Base-by-base conservation (phyloP, 2,329 filamentous ascomycete species). In the Cytospora chrysosperma region DNA sequence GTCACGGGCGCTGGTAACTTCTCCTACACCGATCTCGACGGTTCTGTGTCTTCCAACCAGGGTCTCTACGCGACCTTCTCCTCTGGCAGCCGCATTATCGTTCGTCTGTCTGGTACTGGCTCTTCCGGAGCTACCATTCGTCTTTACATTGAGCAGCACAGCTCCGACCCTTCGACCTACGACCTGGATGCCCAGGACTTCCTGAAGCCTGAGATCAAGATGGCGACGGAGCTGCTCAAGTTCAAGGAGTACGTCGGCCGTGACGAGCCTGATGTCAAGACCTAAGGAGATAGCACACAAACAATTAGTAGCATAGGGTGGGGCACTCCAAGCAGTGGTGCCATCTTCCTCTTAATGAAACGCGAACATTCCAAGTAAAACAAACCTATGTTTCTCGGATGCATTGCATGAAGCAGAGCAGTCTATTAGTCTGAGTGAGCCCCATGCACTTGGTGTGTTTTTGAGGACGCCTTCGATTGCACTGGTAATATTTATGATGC, bases 21-120 rank as follows among this genome's bases (percentile, higher is more conserved):
- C 78, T 92, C 92, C 34, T 99, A 99, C 85, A 98, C 92, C 10
- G 95, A 99, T 74, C 88, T 99, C n/a, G 95, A 99, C 73, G 95
- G 94, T 67, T 97, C 92, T 69, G 92, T 98, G 61, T 90, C 92
- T 73, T 92, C 93, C 75, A 96, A 97, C 82, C 95, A 99, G 81
- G 95, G 95, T 69, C 88, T 99, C 70, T 99, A 91, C 75, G 91
- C 93, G 75, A 91, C 91, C 77, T 98, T 98, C 78, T 92, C 93
- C 61, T 93, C 96, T 64, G 94, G 94, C 67, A 97, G 92, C 80
- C 90, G 95, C 70, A 94, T 98, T 66, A 93, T 99, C 59, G 93
- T 98, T 64, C 91, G 95, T 72, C 83, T 99, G 65, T 98, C 94
- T 1, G 95, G 95, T 57, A 99, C 95, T 24, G 95, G 95, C 69